A percentile compares a stretch with the other conserved stretches of the same genome.
These are phyloP conservation scores for Aspergillus carlsbadensis DNA, from an alignment of 495 filamentous ascomycete genomes.

Conservation along the genomic window DNA sequence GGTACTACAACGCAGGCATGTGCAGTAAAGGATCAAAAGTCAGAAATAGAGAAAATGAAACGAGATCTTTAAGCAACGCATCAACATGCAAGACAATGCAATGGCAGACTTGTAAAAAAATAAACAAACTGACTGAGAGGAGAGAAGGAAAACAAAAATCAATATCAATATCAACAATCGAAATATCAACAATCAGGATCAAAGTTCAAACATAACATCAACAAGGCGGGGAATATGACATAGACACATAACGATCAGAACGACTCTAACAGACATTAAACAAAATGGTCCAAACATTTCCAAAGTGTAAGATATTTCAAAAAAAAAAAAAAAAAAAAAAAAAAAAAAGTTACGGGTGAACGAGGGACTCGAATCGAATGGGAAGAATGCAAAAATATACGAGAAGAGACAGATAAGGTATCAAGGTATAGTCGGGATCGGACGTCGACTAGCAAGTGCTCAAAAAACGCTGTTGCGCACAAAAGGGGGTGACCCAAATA, in stretches of 20 bases:
- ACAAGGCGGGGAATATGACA: conserved; percentile 25
- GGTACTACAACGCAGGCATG: conserved; percentile 37
- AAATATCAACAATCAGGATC: too few relatives aligned
- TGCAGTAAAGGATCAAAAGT: conserved; percentile 26
- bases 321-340: too few relatives aligned
- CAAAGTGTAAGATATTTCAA: conserved; percentile 11
- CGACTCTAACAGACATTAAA: conserved; percentile 27
- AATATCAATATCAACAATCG: conserved; percentile 6
- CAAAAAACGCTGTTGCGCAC: conserved; percentile 32
- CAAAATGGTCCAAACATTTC: conserved; percentile 5
- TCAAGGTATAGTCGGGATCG: conserved; percentile 19
- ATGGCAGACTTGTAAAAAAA: neutral
- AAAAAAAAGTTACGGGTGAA: conserved; percentile 17
- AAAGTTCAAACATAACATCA: neutral
- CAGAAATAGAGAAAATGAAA: conserved; percentile 16
- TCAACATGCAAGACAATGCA: conserved; percentile 16
- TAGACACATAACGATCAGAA: conserved; percentile 25
- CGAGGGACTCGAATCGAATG: conserved; percentile 17
- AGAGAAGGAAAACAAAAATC: conserved; percentile 6
- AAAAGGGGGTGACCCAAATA: conserved; percentile 21
- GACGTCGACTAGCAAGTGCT: conserved; percentile 24
- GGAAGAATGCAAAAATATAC: conserved; percentile 20
- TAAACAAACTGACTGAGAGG: conserved; percentile 13
- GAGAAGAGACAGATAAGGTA: conserved; percentile 26
- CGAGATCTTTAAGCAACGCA: conserved; percentile 15